Conservation (phyloP, 257 asterid species). For the Solanum infundibuliforme region DNA sequence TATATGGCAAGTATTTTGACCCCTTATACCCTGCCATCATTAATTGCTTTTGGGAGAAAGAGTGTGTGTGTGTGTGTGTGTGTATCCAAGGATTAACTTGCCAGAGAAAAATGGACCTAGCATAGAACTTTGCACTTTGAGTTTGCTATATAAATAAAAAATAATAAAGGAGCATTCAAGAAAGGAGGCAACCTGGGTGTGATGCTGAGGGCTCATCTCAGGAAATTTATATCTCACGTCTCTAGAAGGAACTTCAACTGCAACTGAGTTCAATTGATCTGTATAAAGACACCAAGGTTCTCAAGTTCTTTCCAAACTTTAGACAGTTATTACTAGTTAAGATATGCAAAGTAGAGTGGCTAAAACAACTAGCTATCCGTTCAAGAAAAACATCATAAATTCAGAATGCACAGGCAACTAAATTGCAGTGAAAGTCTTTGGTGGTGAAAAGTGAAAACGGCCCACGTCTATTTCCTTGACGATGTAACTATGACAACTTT, state of each 20-base stretch:
- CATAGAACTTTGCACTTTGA: background rate
- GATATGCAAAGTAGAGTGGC: background rate
- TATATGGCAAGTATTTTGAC: background rate
- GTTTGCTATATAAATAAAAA: background rate
- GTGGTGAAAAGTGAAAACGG: background rate
- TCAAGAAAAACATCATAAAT: background rate
- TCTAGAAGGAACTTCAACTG: slow-evolving; percentile 16
- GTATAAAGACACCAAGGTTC: slow-evolving; percentile 1
- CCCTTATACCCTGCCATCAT: background rate
- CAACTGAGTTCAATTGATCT: slow-evolving; percentile 25
- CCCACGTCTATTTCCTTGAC: background rate
- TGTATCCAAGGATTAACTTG: background rate
- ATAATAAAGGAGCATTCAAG: slow-evolving; percentile 5
- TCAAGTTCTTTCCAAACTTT: background rate
- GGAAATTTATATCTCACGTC: slow-evolving; percentile 15
- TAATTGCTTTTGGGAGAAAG: background rate
- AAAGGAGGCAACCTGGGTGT: slow-evolving; percentile 37
- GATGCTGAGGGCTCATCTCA: slow-evolving; percentile 21
- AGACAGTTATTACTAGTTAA: background rate
- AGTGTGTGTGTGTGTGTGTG: background rate
- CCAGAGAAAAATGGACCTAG: background rate
- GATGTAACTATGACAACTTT: background rate
- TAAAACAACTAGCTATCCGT: background rate
- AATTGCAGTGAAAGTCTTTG: background rate
- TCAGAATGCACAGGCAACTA: background rate